phyloP scores from a whole-genome alignment of 2,329 filamentous ascomycete species.

The Chlorencoelia australis region DNA sequence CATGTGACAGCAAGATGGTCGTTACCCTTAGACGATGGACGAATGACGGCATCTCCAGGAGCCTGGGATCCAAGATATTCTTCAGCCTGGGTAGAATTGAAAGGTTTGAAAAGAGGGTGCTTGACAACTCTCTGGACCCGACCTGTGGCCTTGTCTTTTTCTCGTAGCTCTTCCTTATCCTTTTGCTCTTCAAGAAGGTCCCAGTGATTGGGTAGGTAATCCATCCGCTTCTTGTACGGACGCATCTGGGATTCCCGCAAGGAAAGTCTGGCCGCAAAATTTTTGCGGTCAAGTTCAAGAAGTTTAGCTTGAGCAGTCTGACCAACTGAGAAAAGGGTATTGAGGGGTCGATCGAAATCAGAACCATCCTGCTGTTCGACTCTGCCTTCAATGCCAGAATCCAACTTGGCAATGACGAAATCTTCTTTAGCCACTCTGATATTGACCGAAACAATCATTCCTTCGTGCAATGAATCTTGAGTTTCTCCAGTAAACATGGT shows the following conservation, averaged over 20 bases:
- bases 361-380: constrained; percentile 77
- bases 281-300: constrained; percentile 75
- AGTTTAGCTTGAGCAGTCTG: constrained; percentile 87
- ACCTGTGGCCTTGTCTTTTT: constrained; percentile 77
- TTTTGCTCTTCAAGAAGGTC: constrained; percentile 71
- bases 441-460: constrained; percentile 87
- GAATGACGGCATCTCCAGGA: constrained; percentile 84
- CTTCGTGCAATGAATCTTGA: constrained; percentile 67
- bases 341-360: constrained; percentile 55
- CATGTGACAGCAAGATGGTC: constrained; percentile 95
- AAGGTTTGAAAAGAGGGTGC: constrained; percentile 89
- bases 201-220: constrained; percentile 75
- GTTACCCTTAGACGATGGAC: constrained; percentile 87
- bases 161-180: constrained; percentile 73
- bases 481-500: constrained; percentile 97
- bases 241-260: constrained; percentile 73
- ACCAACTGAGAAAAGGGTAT: constrained; percentile 63
- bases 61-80: constrained; percentile 83
- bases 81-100: constrained; percentile 86
- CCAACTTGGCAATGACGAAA: constrained; percentile 85
- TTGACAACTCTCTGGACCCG: constrained; percentile 93
- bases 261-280: constrained; percentile 74
- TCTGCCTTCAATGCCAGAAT: constrained; percentile 87
- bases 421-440: constrained; percentile 84
- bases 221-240: constrained; percentile 58